Conservation (phyloP, 2,329 filamentous ascomycete species). For the Ophiobolus disseminans region DNA sequence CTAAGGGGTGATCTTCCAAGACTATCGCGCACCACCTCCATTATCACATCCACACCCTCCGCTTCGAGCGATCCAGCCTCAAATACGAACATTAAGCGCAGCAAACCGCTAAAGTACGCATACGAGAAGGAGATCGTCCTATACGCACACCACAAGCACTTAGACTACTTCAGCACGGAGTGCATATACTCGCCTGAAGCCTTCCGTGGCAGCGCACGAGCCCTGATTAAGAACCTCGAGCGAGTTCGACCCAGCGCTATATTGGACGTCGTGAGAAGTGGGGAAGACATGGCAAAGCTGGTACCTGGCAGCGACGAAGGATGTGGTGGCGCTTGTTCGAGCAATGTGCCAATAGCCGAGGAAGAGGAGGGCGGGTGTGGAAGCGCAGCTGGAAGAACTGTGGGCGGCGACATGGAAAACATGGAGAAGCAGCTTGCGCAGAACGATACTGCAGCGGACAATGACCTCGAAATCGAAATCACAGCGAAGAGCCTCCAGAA, state of each 20-base stretch:
- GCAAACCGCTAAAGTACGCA: slow-evolving; percentile 96
- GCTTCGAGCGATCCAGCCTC: slow-evolving; percentile 62
- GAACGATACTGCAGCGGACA: slow-evolving; percentile 65
- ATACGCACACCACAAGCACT: slow-evolving; percentile 94
- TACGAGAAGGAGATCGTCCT: slow-evolving; percentile 99
- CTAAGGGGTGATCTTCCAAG: slow-evolving; percentile 88
- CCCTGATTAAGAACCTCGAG: slow-evolving; percentile 93
- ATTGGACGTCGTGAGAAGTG: slow-evolving; percentile 90
- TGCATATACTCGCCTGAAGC: slow-evolving; percentile 98
- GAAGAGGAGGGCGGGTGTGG: slow-evolving; percentile 78
- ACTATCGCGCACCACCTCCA: slow-evolving; percentile 85
- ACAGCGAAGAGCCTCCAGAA: slow-evolving; percentile 40
- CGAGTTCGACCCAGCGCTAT: slow-evolving; percentile 93
- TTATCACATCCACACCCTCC: slow-evolving; percentile 68
- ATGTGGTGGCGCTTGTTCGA: slow-evolving; percentile 40
- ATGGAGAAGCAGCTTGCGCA: slow-evolving; percentile 77
- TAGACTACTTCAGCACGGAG: slow-evolving; percentile 98
- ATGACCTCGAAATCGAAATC: slow-evolving; percentile 72
- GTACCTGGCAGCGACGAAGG: slow-evolving; percentile 64
- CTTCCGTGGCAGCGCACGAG: slow-evolving; percentile 89
- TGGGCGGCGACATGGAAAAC: slow-evolving; percentile 78
- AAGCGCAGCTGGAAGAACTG: slow-evolving; percentile 68
- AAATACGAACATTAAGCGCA: slow-evolving; percentile 86
- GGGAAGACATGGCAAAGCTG: slow-evolving; percentile 94
- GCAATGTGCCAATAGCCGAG: slow-evolving; percentile 52